Evolutionary conservation across 192 early-diverging fungal species (phyloP), one percentile per base, ranked within the genome.

Genomic region (Podila clonocystis): DNA sequence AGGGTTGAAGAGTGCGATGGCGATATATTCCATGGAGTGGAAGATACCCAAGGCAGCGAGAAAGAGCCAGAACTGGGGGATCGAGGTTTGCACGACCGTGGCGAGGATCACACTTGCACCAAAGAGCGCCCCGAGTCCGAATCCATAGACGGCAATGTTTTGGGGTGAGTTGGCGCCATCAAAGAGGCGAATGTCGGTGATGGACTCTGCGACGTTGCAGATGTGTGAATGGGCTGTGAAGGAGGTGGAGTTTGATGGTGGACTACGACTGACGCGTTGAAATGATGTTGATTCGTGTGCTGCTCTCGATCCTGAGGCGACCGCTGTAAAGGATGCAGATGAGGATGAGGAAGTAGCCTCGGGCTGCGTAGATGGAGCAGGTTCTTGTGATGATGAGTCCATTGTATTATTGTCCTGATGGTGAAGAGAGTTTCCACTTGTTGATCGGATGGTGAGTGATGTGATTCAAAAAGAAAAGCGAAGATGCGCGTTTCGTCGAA

Each of bases 1-100:
- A 9, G 88, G 79, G 62, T 95, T 91, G 71, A 93, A 95, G 69
- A 97, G 84, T 7, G 95, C 96, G 20, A 95, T 96, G 9, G 90
- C 85, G 22, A 96, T 62, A 70, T 98, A 98, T 82, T 98, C 97
- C 26, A 95, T 79, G 26, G 91, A 83, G 74, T 98, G 97, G 74
- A 97, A 98, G 12, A 91, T 50, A 4, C 91, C 86, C 3, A 97
- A 82, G 4, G 88, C 73, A 3, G 83, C 82, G 19, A 95, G 60
- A 72, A 91, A 97, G 38, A 93, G 50, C 57, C 94, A 94, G 52
- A 95, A 72, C 62, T 87, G 77, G 72, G 82, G 70, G n/a, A 87
- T 74, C 30, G 68, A 63, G 20, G 82, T 63, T 57, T 82, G 24
- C 26, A 83, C 67, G 22, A 70, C 50, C 6, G 74, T 65, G 11